These are phyloP conservation scores for Spathaspora sp. DNA, from an alignment of 1,139 yeast species.

Conservation along the genomic window DNA sequence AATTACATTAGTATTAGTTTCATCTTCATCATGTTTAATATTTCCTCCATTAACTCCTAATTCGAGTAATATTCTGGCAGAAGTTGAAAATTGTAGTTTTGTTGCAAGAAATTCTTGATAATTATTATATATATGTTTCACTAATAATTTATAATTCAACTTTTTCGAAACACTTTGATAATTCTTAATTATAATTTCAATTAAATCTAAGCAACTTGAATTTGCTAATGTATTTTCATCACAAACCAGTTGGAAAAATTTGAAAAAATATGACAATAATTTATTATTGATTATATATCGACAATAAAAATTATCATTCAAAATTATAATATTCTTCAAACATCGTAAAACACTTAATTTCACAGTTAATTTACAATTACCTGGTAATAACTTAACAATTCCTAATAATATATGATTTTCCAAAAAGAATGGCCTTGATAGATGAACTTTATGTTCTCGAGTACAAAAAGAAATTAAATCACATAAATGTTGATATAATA, in stretches of 20 bases:
- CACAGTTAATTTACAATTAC: conserved; percentile 44
- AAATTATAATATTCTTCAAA: conserved; percentile 53
- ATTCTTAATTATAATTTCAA: conserved; percentile 49
- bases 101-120: conserved; percentile 22
- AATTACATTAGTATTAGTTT: conserved; percentile 7
- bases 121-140: conserved; percentile 47
- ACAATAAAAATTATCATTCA: conserved; percentile 63
- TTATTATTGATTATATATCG: conserved; percentile 57
- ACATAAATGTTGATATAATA: conserved; percentile 63
- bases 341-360: conserved; percentile 68
- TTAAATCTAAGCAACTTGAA: conserved; percentile 73
- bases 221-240: conserved; percentile 63
- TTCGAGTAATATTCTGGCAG: conserved; percentile 33
- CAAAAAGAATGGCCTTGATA: conserved; percentile 61
- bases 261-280: conserved; percentile 51
- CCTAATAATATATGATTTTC: conserved; percentile 57
- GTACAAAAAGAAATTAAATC: conserved; percentile 69
- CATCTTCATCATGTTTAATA: conserved; percentile 24
- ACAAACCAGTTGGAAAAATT: conserved; percentile 49
- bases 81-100: conserved; percentile 27
- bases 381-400: conserved; percentile 44
- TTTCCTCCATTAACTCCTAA: conserved; percentile 26
- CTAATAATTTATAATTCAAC: conserved; percentile 47
- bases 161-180: conserved; percentile 27
- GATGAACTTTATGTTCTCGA: conserved; percentile 55